phyloP scores from a whole-genome alignment of 768 basidiomycete species.

The Coprinopsis sp. region DNA sequence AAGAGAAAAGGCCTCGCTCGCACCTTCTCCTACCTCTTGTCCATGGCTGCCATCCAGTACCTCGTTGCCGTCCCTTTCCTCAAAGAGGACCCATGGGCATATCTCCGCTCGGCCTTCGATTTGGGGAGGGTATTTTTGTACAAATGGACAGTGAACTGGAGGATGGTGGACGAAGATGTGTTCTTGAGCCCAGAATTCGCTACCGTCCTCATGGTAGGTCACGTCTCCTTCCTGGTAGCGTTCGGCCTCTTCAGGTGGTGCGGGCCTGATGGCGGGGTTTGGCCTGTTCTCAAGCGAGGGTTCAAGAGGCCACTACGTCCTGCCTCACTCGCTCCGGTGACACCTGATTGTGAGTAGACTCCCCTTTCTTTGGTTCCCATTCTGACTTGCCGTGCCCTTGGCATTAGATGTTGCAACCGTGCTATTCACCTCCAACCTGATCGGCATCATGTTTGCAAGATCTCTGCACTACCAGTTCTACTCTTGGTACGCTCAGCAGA shows the following conservation, averaged over 20 bases:
- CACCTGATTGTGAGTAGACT: constrained; percentile 60
- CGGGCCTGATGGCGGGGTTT: constrained; percentile 61
- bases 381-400: constrained; percentile 7
- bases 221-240: constrained; percentile 50
- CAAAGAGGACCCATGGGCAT: constrained; percentile 51
- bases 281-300: constrained; percentile 49
- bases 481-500: constrained; percentile 91
- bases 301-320: constrained; percentile 47
- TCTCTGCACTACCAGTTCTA: constrained; percentile 99
- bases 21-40: constrained; percentile 47
- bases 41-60: constrained; percentile 47
- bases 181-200: constrained; percentile 70
- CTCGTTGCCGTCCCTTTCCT: constrained; percentile 72
- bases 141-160: constrained; percentile 99
- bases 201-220: constrained; percentile 57
- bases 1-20: constrained; percentile 58
- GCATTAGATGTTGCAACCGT: constrained; percentile 71
- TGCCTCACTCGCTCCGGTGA: constrained; percentile 41
- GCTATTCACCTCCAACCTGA: constrained; percentile 86
- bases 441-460: constrained; percentile 88
- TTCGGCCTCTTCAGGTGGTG: constrained; percentile 83
- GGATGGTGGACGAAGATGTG: constrained; percentile 70
- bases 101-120: constrained; percentile 78
- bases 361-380: not conserved
- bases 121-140: constrained; percentile 85